A percentile compares a stretch with the other conserved stretches of the same genome.
These are phyloP conservation scores for Aeminium ludgeri DNA, from an alignment of 495 filamentous ascomycete genomes.

Conservation along the genomic window DNA sequence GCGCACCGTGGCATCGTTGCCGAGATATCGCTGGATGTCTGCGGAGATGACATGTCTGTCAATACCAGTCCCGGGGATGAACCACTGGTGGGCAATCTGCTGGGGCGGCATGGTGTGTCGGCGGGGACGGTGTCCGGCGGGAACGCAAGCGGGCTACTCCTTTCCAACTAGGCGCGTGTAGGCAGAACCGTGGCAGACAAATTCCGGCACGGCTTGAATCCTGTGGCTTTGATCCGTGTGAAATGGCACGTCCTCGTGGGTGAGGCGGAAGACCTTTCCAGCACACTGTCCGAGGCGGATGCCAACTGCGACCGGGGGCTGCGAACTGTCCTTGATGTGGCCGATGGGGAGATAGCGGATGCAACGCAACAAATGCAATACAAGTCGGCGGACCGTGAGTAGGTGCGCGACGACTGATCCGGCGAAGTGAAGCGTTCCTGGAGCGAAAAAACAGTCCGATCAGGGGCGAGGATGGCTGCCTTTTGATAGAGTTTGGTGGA, in stretches of 20 bases:
- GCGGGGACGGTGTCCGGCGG: neutral
- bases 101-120: conserved; percentile 3
- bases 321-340: too few relatives aligned
- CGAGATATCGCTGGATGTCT: conserved; percentile 87
- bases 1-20: conserved; percentile 76
- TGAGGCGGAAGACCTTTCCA: too few relatives aligned
- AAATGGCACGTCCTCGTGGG: neutral
- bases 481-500: too few relatives aligned
- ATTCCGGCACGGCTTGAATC: neutral
- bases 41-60: conserved; percentile 86
- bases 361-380: too few relatives aligned
- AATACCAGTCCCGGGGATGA: conserved; percentile 77
- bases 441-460: too few relatives aligned
- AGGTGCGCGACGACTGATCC: too few relatives aligned
- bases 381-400: too few relatives aligned
- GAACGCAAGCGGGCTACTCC: neutral
- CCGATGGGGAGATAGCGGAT: too few relatives aligned
- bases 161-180: neutral
- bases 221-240: neutral
- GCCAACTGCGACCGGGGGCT: too few relatives aligned
- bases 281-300: too few relatives aligned
- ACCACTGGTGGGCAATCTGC: conserved; percentile 28
- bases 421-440: too few relatives aligned
- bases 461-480: too few relatives aligned
- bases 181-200: neutral